Conservation (phyloP, 345 rosid species). For the Brassica napus region DNA sequence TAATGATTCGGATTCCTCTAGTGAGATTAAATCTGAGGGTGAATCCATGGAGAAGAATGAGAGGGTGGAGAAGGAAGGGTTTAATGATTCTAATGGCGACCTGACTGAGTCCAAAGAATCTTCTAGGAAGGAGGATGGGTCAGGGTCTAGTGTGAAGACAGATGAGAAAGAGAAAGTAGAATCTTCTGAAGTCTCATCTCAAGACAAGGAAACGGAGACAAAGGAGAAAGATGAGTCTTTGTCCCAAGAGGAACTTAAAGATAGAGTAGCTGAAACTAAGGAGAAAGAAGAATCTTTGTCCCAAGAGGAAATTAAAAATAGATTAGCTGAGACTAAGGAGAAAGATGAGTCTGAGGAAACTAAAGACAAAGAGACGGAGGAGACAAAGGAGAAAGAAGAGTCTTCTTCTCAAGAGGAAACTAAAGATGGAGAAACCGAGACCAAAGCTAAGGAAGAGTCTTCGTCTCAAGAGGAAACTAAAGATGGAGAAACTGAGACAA, state of each 20-base stretch:
- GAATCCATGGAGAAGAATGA: slow-evolving; percentile 45
- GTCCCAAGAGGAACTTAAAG: too few species aligned
- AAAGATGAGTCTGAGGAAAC: slow-evolving; percentile 20
- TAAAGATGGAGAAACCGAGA: slow-evolving; percentile 1
- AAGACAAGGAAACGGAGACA: not conserved
- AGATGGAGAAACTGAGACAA: slow-evolving; percentile 3
- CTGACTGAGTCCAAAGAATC: slow-evolving; percentile 42
- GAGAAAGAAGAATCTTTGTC: too few species aligned
- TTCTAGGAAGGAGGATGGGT: not conserved
- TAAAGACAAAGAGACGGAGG: slow-evolving; percentile 14
- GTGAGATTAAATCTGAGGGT: slow-evolving; percentile 34
- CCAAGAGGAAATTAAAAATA: not conserved
- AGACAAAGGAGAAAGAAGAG: slow-evolving; percentile 27
- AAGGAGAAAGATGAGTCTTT: not conserved
- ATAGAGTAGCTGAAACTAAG: too few species aligned
- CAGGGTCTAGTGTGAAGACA: slow-evolving; percentile 19
- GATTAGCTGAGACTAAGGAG: not conserved
- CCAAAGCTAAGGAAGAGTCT: slow-evolving; percentile 8
- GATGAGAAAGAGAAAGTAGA: slow-evolving; percentile 37
- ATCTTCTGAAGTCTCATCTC: slow-evolving; percentile 10
- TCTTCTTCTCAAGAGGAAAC: not conserved
- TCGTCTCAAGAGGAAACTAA: not conserved
- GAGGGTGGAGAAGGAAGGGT: slow-evolving; percentile 37
- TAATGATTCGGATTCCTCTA: slow-evolving; percentile 7
- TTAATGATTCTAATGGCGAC: slow-evolving; percentile 43